These are phyloP conservation scores for Cryphonectria japonica DNA, from an alignment of 2,329 filamentous ascomycete species.

Conservation along the genomic window DNA sequence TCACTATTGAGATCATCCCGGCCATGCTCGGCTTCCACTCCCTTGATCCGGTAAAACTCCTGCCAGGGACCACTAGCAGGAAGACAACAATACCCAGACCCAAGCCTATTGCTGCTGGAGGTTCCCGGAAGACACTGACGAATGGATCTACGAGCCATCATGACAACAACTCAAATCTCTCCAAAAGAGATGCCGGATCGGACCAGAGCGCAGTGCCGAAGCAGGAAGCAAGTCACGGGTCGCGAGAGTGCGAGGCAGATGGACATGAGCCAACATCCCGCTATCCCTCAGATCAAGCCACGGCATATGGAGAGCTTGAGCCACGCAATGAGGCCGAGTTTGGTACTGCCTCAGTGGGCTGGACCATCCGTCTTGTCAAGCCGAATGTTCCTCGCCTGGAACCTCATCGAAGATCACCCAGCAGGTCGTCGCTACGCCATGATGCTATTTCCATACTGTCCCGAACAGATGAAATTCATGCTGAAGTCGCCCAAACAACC, in stretches of 20 bases:
- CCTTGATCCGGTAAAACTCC: slow-evolving; percentile 19
- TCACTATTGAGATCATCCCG: background rate
- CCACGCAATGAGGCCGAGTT: background rate
- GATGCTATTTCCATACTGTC: background rate
- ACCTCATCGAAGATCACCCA: background rate
- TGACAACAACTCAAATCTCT: background rate
- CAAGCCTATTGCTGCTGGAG: slow-evolving; percentile 10
- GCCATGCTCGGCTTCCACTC: slow-evolving; percentile 26
- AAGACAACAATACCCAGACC: slow-evolving; percentile 12
- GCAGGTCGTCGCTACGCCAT: background rate
- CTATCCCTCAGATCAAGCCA: no score
- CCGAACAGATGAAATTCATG: background rate
- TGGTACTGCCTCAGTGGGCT: background rate
- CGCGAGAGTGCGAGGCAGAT: background rate
- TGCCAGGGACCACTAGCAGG: background rate
- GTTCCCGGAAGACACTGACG: background rate
- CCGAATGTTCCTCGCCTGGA: background rate
- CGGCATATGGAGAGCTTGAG: background rate
- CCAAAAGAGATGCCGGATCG: background rate
- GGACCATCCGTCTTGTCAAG: background rate
- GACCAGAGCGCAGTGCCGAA: background rate
- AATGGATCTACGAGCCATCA: background rate
- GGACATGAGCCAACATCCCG: no score
- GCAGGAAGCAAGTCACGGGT: background rate
- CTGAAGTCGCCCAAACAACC: background rate